These are phyloP conservation scores for Mariannaea sp. DNA, from an alignment of 2,329 filamentous ascomycete species.

Conservation along the genomic window DNA sequence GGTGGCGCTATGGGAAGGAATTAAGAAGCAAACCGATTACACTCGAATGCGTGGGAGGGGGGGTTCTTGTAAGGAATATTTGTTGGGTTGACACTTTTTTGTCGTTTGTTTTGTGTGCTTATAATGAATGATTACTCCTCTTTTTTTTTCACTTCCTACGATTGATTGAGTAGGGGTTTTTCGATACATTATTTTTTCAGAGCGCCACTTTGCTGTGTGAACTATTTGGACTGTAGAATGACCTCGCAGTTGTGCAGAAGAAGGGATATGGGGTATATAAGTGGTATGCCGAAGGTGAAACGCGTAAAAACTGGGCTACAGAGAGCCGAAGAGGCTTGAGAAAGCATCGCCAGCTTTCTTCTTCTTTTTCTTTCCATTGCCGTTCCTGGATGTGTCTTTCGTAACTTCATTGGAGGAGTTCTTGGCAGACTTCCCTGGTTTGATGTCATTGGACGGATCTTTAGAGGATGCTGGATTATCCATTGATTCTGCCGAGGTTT, in stretches of 20 bases:
- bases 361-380: constrained; percentile 53
- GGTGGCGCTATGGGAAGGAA: constrained; percentile 32
- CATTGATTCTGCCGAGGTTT: background rate
- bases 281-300: background rate
- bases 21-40: constrained; percentile 35
- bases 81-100: constrained; percentile 27
- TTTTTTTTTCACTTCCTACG: constrained; percentile 23
- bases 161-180: too few relatives aligned
- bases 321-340: constrained; percentile 71
- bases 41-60: constrained; percentile 31
- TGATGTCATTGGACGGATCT: constrained; percentile 8
- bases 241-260: background rate
- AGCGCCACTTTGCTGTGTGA: constrained; percentile 3
- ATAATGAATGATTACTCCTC: constrained; percentile 35
- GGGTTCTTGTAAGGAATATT: constrained; percentile 30
- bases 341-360: constrained; percentile 67
- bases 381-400: constrained; percentile 35
- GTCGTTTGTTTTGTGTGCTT: constrained; percentile 34
- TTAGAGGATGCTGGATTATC: background rate
- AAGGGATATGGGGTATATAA: too few relatives aligned
- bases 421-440: constrained; percentile 6
- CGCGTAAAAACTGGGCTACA: constrained; percentile 44
- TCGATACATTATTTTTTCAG: background rate
- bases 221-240: background rate
- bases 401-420: constrained; percentile 8